phyloP scores from a whole-genome alignment of 768 basidiomycete species.

The Ramaria sp. region DNA sequence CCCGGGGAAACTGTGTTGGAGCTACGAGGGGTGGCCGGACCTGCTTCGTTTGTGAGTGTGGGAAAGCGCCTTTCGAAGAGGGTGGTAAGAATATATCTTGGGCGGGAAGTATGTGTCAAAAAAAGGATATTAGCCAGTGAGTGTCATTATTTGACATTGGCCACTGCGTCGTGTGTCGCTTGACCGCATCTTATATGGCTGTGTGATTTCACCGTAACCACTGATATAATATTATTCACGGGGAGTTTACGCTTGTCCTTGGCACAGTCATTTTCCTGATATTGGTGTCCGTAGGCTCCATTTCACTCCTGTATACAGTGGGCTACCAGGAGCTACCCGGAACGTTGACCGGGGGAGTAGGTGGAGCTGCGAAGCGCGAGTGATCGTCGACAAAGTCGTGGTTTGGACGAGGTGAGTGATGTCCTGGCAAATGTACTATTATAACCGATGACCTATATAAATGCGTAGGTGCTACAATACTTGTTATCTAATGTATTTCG shows the following conservation, averaged over 20 bases:
- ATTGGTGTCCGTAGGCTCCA: constrained; percentile 54
- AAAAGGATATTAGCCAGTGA: constrained; percentile 72
- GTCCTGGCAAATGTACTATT: too few relatives aligned
- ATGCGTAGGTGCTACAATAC: too few relatives aligned
- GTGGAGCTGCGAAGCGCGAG: background rate
- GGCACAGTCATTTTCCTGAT: constrained; percentile 59
- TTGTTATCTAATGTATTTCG: too few relatives aligned
- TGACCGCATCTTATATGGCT: background rate
- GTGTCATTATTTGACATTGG: constrained; percentile 19
- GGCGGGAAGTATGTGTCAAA: constrained; percentile 70
- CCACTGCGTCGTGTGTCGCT: too few relatives aligned
- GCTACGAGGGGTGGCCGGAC: constrained; percentile 47
- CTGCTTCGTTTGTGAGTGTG: constrained; percentile 47
- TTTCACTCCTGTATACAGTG: constrained; percentile 53
- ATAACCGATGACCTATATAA: too few relatives aligned
- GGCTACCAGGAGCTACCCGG: constrained; percentile 61
- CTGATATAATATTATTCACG: constrained; percentile 17
- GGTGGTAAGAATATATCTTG: constrained; percentile 52
- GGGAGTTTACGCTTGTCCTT: constrained; percentile 63
- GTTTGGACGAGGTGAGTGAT: too few relatives aligned
- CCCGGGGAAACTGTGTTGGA: constrained; percentile 52
- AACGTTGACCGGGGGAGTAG: constrained; percentile 31
- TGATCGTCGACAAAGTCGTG: background rate
- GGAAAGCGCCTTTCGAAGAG: constrained; percentile 40
- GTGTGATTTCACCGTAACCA: background rate